These are phyloP conservation scores for Magnolia changhungtana DNA, from an alignment of 164 flowering plant species.

Conservation along the genomic window DNA sequence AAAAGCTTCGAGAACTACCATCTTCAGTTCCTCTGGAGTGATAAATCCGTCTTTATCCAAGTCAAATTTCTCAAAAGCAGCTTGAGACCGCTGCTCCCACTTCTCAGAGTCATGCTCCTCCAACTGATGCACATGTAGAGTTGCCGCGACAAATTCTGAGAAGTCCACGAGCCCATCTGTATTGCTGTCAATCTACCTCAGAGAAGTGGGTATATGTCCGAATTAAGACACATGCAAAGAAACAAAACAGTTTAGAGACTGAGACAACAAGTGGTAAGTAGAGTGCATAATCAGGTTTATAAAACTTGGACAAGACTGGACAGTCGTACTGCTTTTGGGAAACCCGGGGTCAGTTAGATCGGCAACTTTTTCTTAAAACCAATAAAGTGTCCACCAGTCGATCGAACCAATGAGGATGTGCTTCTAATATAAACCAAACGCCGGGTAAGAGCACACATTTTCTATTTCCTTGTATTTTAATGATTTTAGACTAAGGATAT, in stretches of 20 bases:
- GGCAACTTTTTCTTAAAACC: too few species aligned
- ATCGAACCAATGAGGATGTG: background rate
- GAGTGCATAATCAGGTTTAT: background rate
- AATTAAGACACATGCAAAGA: background rate
- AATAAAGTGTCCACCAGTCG: background rate
- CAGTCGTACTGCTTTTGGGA: too few species aligned
- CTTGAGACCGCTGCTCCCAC: constrained; percentile 77
- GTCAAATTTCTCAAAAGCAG: constrained; percentile 94
- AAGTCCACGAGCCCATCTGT: constrained; percentile 97
- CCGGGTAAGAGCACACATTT: background rate
- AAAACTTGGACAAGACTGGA: background rate
- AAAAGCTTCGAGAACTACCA: constrained; percentile 41
- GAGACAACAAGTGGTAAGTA: background rate
- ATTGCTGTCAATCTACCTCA: constrained; percentile 87
- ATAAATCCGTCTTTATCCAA: constrained; percentile 92
- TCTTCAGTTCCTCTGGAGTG: constrained; percentile 84
- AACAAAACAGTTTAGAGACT: background rate
- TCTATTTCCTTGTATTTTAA: too few species aligned
- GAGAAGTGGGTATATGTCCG: constrained; percentile 1
- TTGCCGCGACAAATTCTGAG: constrained; percentile 92
- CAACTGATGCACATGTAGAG: constrained; percentile 88
- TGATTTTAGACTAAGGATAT: background rate
- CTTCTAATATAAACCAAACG: background rate
- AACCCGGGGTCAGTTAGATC: too few species aligned
- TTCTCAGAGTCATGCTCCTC: constrained; percentile 82